These are phyloP conservation scores for Candida sojae DNA, from an alignment of 1,139 yeast species.

Conservation along the genomic window DNA sequence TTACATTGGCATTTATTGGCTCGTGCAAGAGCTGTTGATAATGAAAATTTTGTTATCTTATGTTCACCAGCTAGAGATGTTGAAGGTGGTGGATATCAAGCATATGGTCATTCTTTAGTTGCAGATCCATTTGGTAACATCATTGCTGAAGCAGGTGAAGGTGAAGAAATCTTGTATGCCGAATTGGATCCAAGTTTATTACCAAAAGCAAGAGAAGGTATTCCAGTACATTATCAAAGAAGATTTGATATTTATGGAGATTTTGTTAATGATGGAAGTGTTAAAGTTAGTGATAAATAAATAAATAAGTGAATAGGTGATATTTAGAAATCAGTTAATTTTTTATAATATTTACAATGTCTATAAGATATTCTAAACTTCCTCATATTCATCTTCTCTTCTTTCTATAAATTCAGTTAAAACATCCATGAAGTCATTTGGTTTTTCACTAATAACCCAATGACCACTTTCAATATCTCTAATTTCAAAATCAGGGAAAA, in stretches of 20 bases:
- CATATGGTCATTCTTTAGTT: slow-evolving; percentile 89
- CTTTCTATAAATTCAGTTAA: slow-evolving; percentile 61
- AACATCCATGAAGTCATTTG: slow-evolving; percentile 61
- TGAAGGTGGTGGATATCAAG: slow-evolving; percentile 70
- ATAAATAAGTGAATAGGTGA: neutral
- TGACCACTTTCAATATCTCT: slow-evolving; percentile 84
- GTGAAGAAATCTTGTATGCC: slow-evolving; percentile 79
- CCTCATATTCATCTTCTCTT: slow-evolving; percentile 43
- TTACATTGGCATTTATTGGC: slow-evolving; percentile 91
- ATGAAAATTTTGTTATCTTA: slow-evolving; percentile 74
- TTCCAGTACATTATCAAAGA: slow-evolving; percentile 76
- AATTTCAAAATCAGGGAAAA: slow-evolving; percentile 77
- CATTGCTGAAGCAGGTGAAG: slow-evolving; percentile 81
- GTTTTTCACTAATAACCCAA: slow-evolving; percentile 86
- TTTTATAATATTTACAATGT: neutral
- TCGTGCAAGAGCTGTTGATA: slow-evolving; percentile 85
- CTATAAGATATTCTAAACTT: slow-evolving; percentile 3
- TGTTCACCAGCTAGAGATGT: slow-evolving; percentile 90
- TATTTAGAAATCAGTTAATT: too few species aligned
- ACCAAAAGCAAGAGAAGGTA: slow-evolving; percentile 62
- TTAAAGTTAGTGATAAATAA: slow-evolving; percentile 40
- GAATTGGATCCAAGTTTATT: slow-evolving; percentile 69
- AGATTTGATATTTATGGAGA: slow-evolving; percentile 84
- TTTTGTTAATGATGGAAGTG: slow-evolving; percentile 48
- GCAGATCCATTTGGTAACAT: slow-evolving; percentile 85